Conservation (phyloP, 1,139 yeast species). For the Blastobotrys apis region DNA sequence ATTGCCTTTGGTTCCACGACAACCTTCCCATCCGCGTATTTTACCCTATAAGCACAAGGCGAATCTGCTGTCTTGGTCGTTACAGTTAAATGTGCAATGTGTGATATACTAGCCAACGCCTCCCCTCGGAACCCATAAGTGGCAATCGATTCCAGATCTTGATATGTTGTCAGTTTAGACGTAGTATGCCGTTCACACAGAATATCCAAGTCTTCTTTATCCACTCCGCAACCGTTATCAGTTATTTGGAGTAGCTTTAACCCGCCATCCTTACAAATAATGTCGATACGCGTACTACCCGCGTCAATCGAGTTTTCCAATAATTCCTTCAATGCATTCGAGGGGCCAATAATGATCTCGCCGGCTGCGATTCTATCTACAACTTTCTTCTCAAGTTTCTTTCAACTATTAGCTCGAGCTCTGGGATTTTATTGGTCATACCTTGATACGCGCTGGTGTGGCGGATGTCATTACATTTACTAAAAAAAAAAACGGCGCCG, state of each 20-base stretch:
- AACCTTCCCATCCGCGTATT: conserved; percentile 61
- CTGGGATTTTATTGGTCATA: background rate
- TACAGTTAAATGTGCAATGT: conserved; percentile 62
- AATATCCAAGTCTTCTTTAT: conserved; percentile 49
- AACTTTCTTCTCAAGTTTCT: conserved; percentile 54
- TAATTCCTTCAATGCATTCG: conserved; percentile 76
- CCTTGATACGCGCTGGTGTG: background rate
- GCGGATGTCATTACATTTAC: background rate
- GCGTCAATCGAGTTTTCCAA: conserved; percentile 82
- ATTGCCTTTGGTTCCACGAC: conserved; percentile 57
- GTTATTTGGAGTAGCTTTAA: conserved; percentile 55
- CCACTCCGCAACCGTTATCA: conserved; percentile 78
- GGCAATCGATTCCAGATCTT: conserved; percentile 47
- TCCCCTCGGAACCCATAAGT: conserved; percentile 84
- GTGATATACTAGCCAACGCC: conserved; percentile 68
- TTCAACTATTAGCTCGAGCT: background rate
- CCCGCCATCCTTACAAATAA: conserved; percentile 64
- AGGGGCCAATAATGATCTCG: conserved; percentile 90
- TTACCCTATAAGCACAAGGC: conserved; percentile 61
- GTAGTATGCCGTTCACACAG: conserved; percentile 69
- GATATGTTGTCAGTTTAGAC: conserved; percentile 54
- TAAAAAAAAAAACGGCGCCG: no score
- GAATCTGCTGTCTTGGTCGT: conserved; percentile 63
- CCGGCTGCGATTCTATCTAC: conserved; percentile 96
- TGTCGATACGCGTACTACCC: conserved; percentile 54